A percentile compares a stretch with the other conserved stretches of the same genome.
Conservation (phyloP, 176 grass and related monocot species). For the Carex scoparia region DNA sequence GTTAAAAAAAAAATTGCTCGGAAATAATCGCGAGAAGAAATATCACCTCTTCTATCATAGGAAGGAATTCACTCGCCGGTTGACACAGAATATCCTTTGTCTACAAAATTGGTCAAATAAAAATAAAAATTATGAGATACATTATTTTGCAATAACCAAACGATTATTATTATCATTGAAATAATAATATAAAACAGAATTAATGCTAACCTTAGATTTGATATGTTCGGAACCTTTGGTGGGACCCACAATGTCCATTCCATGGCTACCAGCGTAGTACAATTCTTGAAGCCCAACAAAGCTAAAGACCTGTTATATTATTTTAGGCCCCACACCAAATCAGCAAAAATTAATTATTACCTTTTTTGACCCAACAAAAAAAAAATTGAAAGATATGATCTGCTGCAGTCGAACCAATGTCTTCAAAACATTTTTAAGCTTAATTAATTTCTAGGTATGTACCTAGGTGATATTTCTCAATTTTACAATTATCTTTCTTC, state of each 20-base stretch:
- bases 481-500: too few species aligned
- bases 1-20: not conserved
- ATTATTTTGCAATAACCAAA: not conserved
- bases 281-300: constrained; percentile 37
- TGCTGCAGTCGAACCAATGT: not conserved
- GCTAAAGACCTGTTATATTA: constrained; percentile 24
- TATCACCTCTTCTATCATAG: constrained; percentile 58
- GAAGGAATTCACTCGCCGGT: constrained; percentile 70
- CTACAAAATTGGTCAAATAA: constrained; percentile 24
- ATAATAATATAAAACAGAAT: not conserved
- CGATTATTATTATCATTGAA: not conserved
- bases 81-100: constrained; percentile 57
- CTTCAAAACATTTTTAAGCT: not conserved
- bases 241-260: constrained; percentile 51
- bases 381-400: not conserved
- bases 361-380: not conserved
- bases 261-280: constrained; percentile 52
- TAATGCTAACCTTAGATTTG: constrained; percentile 23
- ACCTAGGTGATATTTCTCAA: not conserved
- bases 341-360: not conserved
- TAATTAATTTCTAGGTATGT: not conserved
- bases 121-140: not conserved
- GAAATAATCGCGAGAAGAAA: constrained; percentile 17
- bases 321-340: constrained; percentile 13
- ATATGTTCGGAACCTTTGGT: constrained; percentile 19